These are phyloP conservation scores for Cucurbitaria berberidis DNA, from an alignment of 2,329 filamentous ascomycete species.

Conservation along the genomic window DNA sequence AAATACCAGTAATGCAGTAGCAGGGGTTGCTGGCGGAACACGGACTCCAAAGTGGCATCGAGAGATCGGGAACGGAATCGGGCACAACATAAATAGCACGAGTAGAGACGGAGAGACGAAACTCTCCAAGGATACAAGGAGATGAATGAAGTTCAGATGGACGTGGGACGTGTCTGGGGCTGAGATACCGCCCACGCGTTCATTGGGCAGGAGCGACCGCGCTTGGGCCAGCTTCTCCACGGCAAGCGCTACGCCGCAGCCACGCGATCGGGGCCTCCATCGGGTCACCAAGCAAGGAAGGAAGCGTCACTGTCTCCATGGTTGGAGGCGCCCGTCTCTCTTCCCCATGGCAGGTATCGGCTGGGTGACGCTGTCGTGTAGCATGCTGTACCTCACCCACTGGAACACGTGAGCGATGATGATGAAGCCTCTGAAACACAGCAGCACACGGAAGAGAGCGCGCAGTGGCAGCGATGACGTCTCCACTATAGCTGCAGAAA, in stretches of 20 bases:
- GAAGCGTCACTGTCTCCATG: no score
- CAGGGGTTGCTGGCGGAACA: background rate
- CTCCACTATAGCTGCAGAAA: conserved; percentile 23
- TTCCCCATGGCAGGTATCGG: no score
- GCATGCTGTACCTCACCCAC: no score
- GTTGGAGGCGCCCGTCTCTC: no score
- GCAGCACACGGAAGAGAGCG: background rate
- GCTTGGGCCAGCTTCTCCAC: conserved; percentile 10
- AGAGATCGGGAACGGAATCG: background rate
- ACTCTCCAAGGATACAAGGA: conserved; percentile 4
- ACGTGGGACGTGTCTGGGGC: conserved; percentile 26
- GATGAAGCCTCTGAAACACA: background rate
- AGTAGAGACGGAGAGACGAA: background rate
- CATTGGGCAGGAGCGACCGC: conserved; percentile 35
- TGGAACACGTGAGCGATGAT: background rate
- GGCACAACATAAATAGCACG: background rate
- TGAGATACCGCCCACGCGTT: conserved; percentile 19
- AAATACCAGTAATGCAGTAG: background rate
- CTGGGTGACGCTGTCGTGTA: no score
- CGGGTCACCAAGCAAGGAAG: no score
- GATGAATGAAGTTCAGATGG: conserved; percentile 32
- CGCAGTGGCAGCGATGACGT: conserved; percentile 29
- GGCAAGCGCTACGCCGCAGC: conserved; percentile 41
- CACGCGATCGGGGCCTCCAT: conserved; percentile 15
- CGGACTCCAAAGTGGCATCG: background rate